Evolutionary conservation across 2,329 filamentous ascomycete species (phyloP), one percentile per base, ranked within the genome.

Genomic region (Rutstroemia sp.): DNA sequence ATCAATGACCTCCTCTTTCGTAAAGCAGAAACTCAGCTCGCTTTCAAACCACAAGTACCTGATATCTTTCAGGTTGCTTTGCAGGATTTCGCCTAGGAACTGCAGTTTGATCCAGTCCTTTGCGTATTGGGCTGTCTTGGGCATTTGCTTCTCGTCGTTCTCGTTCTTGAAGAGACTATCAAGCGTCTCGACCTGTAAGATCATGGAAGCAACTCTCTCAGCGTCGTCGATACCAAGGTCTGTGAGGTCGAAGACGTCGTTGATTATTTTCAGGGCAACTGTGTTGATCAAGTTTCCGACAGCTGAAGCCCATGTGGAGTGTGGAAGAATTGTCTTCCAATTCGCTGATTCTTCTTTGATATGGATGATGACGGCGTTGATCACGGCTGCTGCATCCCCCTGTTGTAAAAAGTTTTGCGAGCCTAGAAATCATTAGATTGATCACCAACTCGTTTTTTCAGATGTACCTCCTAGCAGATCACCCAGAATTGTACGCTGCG

Each of bases 21-120:
- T 75, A 63, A 86, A 86, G 67, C 85, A 83, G 39, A 85, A 67
- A 60, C 82, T 84, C 44, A 87, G 72, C 67, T 86, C 82, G 69
- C 82, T 83, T 60, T 87, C 82, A 64, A 79, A 76, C 83, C 83
- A 87, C 39, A 87, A 69, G 60, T 75, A 85, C 57, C 75, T 76
- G 56, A 87, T 79, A 60, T 86, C 83, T 60, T 79, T 79, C 53
- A 86, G 72, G 64, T 86, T 85, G 62, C 82, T 85, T 72, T 87
- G 83, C 61, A 87, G 72, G 27, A 86, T 78, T 67, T 86, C 80
- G 60, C 79, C 79, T 18, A 87, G 73, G 63, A 81, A 86, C 69
- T 85, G 82, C 58, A 87, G 74, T 49, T 82, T 77, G 57, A 86
- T 73, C 83, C 83, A 87, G 49, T 75, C 77, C 2, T 76, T 73